Conservation (phyloP, 2,329 filamentous ascomycete genomes). For the Fusarium oxysporum region DNA sequence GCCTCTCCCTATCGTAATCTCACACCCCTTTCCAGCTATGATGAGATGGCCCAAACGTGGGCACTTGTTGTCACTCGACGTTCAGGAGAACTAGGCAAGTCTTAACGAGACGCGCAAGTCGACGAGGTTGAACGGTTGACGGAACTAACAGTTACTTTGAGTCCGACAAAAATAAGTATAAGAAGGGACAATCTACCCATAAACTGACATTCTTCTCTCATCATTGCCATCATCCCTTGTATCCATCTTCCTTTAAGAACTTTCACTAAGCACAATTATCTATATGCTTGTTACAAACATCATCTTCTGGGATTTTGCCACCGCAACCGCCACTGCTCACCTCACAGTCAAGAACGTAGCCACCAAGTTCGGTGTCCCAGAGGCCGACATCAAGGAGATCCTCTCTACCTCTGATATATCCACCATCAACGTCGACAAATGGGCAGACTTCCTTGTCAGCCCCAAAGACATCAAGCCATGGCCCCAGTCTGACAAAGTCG, state of each 20-base stretch:
- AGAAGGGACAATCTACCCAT: neutral
- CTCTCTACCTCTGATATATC: conserved; percentile 2
- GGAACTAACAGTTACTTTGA: fast-evolving
- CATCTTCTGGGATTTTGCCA: conserved; percentile 1
- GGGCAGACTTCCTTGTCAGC: neutral
- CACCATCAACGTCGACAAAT: neutral
- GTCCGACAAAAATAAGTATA: neutral
- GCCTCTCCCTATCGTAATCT: fast-evolving
- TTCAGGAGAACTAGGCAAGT: too few relatives aligned
- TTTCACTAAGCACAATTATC: neutral
- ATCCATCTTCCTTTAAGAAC: neutral
- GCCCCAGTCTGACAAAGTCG: neutral
- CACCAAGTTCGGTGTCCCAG: neutral
- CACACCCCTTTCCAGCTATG: neutral
- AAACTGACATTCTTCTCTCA: fast-evolving
- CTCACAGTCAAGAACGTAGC: neutral
- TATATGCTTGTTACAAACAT: conserved; percentile 10
- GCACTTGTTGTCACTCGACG: neutral
- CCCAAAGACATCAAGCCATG: conserved; percentile 3
- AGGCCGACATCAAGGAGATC: neutral
- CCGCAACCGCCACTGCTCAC: neutral
- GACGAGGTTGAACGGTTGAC: too few relatives aligned
- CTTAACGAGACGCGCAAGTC: neutral
- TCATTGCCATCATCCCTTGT: neutral
- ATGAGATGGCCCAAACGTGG: neutral